Base-by-base conservation (phyloP, 2,329 filamentous ascomycete species). In the Zasmidium citrigriseum region DNA sequence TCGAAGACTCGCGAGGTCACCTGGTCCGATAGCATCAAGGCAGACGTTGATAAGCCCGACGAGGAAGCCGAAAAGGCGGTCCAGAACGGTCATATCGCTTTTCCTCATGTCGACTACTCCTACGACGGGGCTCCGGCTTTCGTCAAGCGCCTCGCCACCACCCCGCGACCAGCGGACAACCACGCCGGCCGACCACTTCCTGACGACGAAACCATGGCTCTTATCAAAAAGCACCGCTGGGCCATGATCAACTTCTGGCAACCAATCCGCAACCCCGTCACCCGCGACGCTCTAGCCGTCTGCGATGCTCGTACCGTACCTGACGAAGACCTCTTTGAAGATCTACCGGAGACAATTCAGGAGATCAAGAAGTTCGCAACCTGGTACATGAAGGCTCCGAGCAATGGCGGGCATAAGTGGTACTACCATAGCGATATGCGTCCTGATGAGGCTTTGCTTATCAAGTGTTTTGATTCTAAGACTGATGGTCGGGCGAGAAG, bases 161-260 rank as follows among this genome's bases (percentile, higher is more conserved):
- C 18, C 48, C 16, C 34, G 12, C 21, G 2, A 21, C 20, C 50
- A n/a, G 18, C 24, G 12, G 18, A 24, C 20, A 24, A 41, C 18
- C 16, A 18, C 22, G 11, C 46, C 14, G 23, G 24, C 46, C 12
- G n/a, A 41, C 4, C 45, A 44, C 4, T 16, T 20, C 45, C 22
- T 14, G 27, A 29, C 14, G 27, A 29, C 7, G 27, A 29, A 14
- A 29, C 27, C 27, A 29, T 29, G 27, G 27, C 10, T 9, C 29
- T 20, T 9, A 16, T 44, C 14, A 21, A 52, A 22, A 52, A 21
- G 11, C 34, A 27, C 24, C 49, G 55, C 29, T 60, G 58, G 60
- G 60, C 50, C 12, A 82, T 84, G 62, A 82, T 84, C 72, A 84
- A 84, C 63, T 47, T 64, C n/a, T 66, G 62, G 65, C 59, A 53